These are phyloP conservation scores for Kernera saxatilis DNA, from an alignment of 345 rosid genomes.

Conservation along the genomic window DNA sequence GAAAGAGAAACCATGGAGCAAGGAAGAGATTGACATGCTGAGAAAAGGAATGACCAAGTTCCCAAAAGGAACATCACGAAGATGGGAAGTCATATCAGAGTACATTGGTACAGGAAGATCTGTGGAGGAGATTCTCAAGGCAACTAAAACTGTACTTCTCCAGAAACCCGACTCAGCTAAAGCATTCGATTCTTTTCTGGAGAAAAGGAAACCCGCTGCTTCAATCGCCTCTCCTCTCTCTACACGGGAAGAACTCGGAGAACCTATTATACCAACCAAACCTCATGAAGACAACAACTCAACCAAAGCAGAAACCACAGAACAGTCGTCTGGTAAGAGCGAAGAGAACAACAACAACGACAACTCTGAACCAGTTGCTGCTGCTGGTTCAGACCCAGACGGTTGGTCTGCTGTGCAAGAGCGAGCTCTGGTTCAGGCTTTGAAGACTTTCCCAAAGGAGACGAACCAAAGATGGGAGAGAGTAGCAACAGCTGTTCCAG, in stretches of 20 bases:
- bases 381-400: conserved; percentile 55
- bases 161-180: conserved; percentile 84
- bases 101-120: conserved; percentile 83
- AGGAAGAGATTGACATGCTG: conserved; percentile 79
- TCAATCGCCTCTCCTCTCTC: conserved; percentile 78
- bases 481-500: conserved; percentile 91
- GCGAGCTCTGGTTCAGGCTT: conserved; percentile 81
- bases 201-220: conserved; percentile 71
- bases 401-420: conserved; percentile 90
- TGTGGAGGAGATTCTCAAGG: conserved; percentile 86
- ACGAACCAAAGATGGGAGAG: conserved; percentile 85
- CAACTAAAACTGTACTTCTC: conserved; percentile 85
- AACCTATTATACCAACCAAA: not conserved
- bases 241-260: conserved; percentile 65
- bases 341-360: not conserved
- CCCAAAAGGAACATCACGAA: conserved; percentile 83
- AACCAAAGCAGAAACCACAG: not conserved
- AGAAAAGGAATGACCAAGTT: conserved; percentile 75
- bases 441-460: conserved; percentile 91
- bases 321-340: not conserved
- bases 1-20: conserved; percentile 74
- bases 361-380: conserved; percentile 14
- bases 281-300: conserved; percentile 11
- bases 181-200: conserved; percentile 88
- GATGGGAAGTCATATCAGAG: conserved; percentile 96